These are phyloP conservation scores for Arachis stenosperma DNA, from an alignment of 306 rosid genomes.

Conservation along the genomic window DNA sequence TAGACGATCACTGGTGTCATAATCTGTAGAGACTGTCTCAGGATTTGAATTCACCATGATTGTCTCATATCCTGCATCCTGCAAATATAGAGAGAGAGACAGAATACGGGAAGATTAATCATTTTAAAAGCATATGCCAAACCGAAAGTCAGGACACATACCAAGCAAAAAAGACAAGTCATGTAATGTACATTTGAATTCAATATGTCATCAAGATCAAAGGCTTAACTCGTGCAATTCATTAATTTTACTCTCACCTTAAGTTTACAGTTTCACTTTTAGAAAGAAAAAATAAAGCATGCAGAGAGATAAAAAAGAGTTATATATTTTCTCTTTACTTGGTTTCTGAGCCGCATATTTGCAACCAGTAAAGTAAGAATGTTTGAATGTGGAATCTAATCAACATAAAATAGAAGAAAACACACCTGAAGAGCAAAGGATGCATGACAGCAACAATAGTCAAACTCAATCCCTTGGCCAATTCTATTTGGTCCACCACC, in stretches of 20 bases:
- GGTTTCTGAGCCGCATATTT: not conserved
- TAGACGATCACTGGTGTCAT: slow-evolving; percentile 95
- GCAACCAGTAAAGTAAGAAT: slow-evolving; percentile 26
- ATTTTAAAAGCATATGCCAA: slow-evolving; percentile 3
- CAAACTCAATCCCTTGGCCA: slow-evolving; percentile 99
- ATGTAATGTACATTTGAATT: too few relatives aligned
- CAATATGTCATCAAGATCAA: too few relatives aligned
- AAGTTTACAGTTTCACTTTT: not conserved
- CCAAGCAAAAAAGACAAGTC: not conserved
- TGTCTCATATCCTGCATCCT: slow-evolving; percentile 94
- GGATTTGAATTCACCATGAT: slow-evolving; percentile 99
- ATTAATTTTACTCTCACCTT: not conserved
- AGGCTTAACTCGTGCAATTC: too few relatives aligned
- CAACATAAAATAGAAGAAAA: slow-evolving; percentile 22
- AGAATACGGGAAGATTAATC: not conserved
- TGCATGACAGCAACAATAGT: slow-evolving; percentile 95
- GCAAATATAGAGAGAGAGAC: slow-evolving; percentile 40
- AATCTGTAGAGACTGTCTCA: slow-evolving; percentile 95
- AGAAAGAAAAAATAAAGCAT: not conserved
- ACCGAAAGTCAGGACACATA: slow-evolving; percentile 15
- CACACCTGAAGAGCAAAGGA: slow-evolving; percentile 92
- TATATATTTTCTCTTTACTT: not conserved
- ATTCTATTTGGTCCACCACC: slow-evolving; percentile 99
- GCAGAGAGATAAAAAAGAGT: slow-evolving; percentile 1
- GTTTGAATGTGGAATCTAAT: slow-evolving; percentile 25